Base-by-base conservation (phyloP, 495 filamentous ascomycete species). In the Penicillium goetzii region DNA sequence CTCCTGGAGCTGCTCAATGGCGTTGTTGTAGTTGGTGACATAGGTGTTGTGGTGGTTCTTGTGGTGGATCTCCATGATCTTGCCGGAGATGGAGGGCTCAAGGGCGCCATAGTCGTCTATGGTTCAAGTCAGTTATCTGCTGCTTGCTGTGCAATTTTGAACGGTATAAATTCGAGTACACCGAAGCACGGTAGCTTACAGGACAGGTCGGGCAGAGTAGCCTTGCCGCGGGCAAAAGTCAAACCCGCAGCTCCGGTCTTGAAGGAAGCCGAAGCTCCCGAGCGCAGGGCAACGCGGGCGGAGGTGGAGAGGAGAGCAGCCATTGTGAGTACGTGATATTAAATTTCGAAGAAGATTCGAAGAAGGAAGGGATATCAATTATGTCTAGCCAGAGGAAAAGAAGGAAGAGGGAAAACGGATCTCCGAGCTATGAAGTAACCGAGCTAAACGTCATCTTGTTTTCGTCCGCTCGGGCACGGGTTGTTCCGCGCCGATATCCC, bases 61-160 rank as follows among this genome's bases (percentile, higher is more conserved):
- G 83, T 90, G 85, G 80, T 90, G 88, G 41, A 90, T 81, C 85
- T 99, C 94, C 95, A 99, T 99, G 82, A 99, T 99, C 84, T 92
- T 89, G 80, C 92, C 93, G 45, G 90, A 93, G 81, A 99, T 96
- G 75, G 90, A 78, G 66, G 95, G 95, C 77, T 99, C 95, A 72
- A 99, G 92, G 26, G 92, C 95, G 64, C 88, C 88, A 79, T 92
- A 95, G 80, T 93, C 91, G 73, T 93, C 90, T 93, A 63, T 26
- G 1, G 14, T 23, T 38, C 28, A 2, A 28, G 47, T 72, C 21
- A 70, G 65, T 62, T 23, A 30, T 65, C 63, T 30, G 58, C 28
- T 56, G 43, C 17, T 32, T 14, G 30, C 25, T 4, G 11, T 56
- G 19, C 38, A 38, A 26, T 43, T 2, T 11, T 21, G 15, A 30